Evolutionary conservation across 2,329 filamentous ascomycete genomes (phyloP), one percentile per base, ranked within the genome.

Genomic region (Alternaria dauci): DNA sequence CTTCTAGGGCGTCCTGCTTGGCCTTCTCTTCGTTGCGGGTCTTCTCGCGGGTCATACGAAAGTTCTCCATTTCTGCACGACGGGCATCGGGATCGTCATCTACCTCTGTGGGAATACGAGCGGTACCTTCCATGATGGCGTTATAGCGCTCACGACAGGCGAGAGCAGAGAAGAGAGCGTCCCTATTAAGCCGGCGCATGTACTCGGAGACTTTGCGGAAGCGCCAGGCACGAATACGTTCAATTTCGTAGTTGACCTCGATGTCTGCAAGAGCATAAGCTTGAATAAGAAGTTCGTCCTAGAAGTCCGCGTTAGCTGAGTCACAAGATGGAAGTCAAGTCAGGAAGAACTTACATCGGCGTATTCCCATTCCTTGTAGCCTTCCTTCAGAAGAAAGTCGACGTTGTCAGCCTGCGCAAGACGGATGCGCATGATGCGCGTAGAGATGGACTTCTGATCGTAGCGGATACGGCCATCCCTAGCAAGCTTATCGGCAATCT

Each of bases 291-390:
- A 75, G 70, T 20, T 80, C 74, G 61, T 85, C 83, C 82, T 84
- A 47, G 18, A n/a, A 3, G 25, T 52, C 8, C 5, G 23, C 41
- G 39, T 66, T 32, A 66, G 56, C 50, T 3, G 41, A 36, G 36
- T 38, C 43, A n/a, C 4, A 38, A 34, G 14, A n/a, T n/a, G 7
- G 11, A 30, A 34, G 7, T 5, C 11, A 20, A 8, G 30, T 39
- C 11, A 7, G 7, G 9, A 14, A 8, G 20, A 42, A 69, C 76
- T 66, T 71, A 84, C 83, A 70, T 86, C 84, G 18, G 79, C 79
- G 12, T 78, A 73, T 52, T 82, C 78, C 84, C 84, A 86, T 66
- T 83, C 82, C 51, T 77, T 82, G 61, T 82, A 71, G 39, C 83
- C 80, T 51, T 82, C 79, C 46, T 82, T 77, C 0, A 86, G 74